These are phyloP conservation scores for Rhodotorula sp. DNA, from an alignment of 1,284 basidiomycete genomes.

Conservation along the genomic window DNA sequence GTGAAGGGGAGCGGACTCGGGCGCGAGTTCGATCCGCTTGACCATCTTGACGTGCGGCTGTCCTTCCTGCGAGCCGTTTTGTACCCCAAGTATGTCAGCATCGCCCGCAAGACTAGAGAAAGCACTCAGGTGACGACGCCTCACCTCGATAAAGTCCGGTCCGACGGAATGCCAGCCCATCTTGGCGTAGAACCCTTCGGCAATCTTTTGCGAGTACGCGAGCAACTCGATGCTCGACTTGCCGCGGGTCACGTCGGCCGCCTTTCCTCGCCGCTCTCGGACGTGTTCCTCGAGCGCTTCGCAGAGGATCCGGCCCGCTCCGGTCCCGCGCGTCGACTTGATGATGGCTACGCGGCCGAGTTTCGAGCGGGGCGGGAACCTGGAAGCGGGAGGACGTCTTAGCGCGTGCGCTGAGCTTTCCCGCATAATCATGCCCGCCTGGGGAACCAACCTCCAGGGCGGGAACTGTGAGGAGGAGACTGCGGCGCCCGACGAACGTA, in stretches of 20 bases:
- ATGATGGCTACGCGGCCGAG: conserved; percentile 25
- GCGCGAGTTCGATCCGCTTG: conserved; percentile 11
- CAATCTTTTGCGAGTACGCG: conserved; percentile 16
- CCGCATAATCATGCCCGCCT: too few relatives aligned
- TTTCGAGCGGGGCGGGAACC: conserved; percentile 13
- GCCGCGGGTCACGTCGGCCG: background rate
- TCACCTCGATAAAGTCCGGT: conserved; percentile 18
- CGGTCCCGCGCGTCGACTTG: conserved; percentile 9
- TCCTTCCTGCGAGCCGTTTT: conserved; percentile 13
- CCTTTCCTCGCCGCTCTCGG: conserved; percentile 1
- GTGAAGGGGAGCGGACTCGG: background rate
- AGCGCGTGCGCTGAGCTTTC: too few relatives aligned
- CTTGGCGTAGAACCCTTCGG: conserved; percentile 17
- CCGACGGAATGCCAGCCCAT: conserved; percentile 12
- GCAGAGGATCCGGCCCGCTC: conserved; percentile 15
- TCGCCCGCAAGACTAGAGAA: too few relatives aligned
- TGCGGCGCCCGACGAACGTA: background rate
- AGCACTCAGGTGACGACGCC: background rate
- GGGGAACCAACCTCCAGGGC: too few relatives aligned
- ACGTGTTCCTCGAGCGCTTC: conserved; percentile 11
- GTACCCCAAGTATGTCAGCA: too few relatives aligned
- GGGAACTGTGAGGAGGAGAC: too few relatives aligned
- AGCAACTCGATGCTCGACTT: conserved; percentile 8
- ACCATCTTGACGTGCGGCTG: conserved; percentile 22
- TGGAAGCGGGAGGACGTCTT: background rate